phyloP scores from a whole-genome alignment of 2,329 filamentous ascomycete genomes.

The Colletotrichum tropicale region DNA sequence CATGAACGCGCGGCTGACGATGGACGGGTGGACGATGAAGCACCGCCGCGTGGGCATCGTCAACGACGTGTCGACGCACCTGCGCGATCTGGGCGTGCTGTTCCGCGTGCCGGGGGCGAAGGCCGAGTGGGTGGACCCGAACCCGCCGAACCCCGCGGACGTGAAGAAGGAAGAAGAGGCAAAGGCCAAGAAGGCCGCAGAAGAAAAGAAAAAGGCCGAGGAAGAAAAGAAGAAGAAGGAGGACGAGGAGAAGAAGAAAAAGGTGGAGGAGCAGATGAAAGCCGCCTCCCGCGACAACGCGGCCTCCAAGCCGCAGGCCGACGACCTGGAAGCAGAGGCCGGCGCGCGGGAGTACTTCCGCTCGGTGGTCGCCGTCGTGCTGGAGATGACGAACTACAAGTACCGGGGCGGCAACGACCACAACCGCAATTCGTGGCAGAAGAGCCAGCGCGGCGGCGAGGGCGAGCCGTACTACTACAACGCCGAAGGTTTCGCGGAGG shows the following conservation, averaged over 20 bases:
- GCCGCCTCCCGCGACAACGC: not conserved
- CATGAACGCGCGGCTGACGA: constrained; percentile 52
- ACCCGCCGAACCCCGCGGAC: constrained; percentile 26
- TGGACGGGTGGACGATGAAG: constrained; percentile 46
- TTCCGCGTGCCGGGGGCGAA: constrained; percentile 45
- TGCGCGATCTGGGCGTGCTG: constrained; percentile 50
- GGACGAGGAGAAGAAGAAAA: not conserved
- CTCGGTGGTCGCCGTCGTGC: constrained; percentile 27
- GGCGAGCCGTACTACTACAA: constrained; percentile 60
- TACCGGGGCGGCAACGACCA: constrained; percentile 36
- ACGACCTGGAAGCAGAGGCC: not conserved
- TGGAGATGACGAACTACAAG: constrained; percentile 47
- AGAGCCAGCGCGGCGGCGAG: constrained; percentile 51
- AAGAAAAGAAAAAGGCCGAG: not conserved
- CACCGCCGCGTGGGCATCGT: constrained; percentile 46
- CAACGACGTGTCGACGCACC: constrained; percentile 46
- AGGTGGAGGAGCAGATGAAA: not conserved
- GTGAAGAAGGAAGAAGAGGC: not conserved
- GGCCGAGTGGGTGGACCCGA: constrained; percentile 41
- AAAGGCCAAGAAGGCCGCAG: not conserved
- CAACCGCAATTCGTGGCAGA: constrained; percentile 57
- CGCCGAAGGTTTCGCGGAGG: constrained; percentile 46
- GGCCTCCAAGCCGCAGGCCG: not conserved
- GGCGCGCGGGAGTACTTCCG: constrained; percentile 3
- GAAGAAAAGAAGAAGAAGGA: not conserved